Evolutionary conservation across 2,329 filamentous ascomycete genomes (phyloP), one percentile per base, ranked within the genome.

Genomic region (Pestalotiopsis sp.): DNA sequence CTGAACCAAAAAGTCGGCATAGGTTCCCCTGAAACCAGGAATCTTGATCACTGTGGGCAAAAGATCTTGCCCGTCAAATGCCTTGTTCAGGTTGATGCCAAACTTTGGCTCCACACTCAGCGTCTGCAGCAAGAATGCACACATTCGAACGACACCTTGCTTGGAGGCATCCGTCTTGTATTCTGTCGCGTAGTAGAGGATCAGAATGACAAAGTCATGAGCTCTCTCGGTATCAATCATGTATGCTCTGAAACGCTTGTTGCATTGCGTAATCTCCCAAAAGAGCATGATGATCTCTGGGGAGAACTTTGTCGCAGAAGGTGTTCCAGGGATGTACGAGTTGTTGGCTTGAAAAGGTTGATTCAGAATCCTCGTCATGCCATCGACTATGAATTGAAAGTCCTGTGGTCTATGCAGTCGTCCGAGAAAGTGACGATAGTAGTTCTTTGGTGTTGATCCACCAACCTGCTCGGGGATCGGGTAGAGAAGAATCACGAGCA

Each of bases 201-300:
- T 90, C 22, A 98, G 84, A 13, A 98, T 89, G 64, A 98, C 86
- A 79, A 98, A 98, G 77, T 99, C 96, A 75, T 98, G 93, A 0
- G 93, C 93, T 66, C 95, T 87, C 76, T 96, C 94, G 0, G 96
- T 98, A 74, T 99, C 96, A 70, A 98, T 95, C 75, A 99, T 96
- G 79, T 98, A 99, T 1, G 94, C 94, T 39, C 96, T 88, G 81
- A 99, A 99, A 68, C 95, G 88, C 81, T 97, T 98, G 81, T 99
- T 99, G 85, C 95, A 98, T 79, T 99, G 96, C 4, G 96, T 89
- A 48, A 94, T 89, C 82, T 99, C 96, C 96, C 96, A 99, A 77
- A 98, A 98, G 2, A 99, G 85, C 87, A 98, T 96, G 66, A 98
- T 90, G 83, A 97, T 97, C 80, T 99, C 96, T 1, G 96, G 94